Conservation (phyloP, 495 filamentous ascomycete species). For the Clohesyomyces aquaticus region DNA sequence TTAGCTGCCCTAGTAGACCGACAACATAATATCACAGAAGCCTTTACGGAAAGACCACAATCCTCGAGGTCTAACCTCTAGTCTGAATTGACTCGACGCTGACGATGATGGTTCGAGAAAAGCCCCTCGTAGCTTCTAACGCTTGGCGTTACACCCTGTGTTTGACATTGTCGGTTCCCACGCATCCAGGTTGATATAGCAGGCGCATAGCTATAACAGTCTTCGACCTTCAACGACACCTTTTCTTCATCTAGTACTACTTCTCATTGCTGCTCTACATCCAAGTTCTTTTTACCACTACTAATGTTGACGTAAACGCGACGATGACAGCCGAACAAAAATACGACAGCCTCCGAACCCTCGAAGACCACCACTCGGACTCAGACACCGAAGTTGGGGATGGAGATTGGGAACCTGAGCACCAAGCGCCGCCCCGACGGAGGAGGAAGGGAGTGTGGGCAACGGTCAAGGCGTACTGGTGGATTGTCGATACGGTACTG, state of each 20-base stretch:
- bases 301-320: neutral
- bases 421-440: neutral
- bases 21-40: too few relatives aligned
- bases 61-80: too few relatives aligned
- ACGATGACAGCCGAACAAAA: conserved; percentile 21
- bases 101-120: neutral
- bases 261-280: too few relatives aligned
- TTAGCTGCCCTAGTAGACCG: too few relatives aligned
- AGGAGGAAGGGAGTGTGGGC: conserved; percentile 13
- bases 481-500: conserved; percentile 24
- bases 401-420: conserved; percentile 9
- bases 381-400: conserved; percentile 26
- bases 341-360: conserved; percentile 17
- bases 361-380: conserved; percentile 14
- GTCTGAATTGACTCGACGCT: neutral
- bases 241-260: too few relatives aligned
- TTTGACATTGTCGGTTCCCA: neutral
- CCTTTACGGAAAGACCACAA: too few relatives aligned
- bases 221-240: too few relatives aligned
- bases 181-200: too few relatives aligned
- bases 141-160: neutral
- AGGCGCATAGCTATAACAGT: too few relatives aligned
- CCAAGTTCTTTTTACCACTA: neutral
- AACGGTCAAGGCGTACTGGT: conserved; percentile 15
- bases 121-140: neutral